Base-by-base conservation (phyloP, 495 filamentous ascomycete genomes). In the Podospora didyma region DNA sequence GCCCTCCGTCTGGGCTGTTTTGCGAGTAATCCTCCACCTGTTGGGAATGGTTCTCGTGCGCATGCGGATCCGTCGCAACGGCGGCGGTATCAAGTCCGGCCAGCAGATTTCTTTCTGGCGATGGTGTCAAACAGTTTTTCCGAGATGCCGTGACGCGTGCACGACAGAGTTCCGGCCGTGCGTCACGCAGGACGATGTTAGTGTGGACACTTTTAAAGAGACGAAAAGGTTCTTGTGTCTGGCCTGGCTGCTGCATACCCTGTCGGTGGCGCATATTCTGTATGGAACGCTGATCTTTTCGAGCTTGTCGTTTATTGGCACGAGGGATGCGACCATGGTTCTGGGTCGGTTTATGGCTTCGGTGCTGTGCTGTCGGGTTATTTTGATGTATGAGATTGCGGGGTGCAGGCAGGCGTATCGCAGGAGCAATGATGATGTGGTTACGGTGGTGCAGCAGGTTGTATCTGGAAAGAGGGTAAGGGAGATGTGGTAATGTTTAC, bases 251-350 rank as follows among this genome's bases (percentile, higher is more conserved):
- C 23, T 57, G 3, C 46, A 57, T n/a, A 51, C 51, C 19, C 10
- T 44, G 7, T 56, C 53, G 7, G 52, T 59, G 10, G 12, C 53
- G n/a, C 62, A 67, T 31, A 50, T 65, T 21, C 17, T 69, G 9
- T 67, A 60, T 19, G 64, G 62, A 23, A 67, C 64, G 14, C 45
- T 67, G 34, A 37, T 58, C 23, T 57, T 69, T 31, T 67, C 66
- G 2, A 59, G 64, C 44, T 41, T 65, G 41, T 35, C 57, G 16
- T 67, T 69, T 23, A 67, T 67, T 35, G 54, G 57, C 0, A 52
- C 54, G 1, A 14, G 20, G 5, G 64, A 69, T 35, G 56, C 59
- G 3, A 34, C 67, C 9, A 14, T 24, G 1, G 61, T 69, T 7
- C 49, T 69, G 23, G 49, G 55, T 17, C 46, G 61, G 46, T 67